Evolutionary conservation across 1,139 yeast species (phyloP).

Genomic region (Sugiyamaella castrensis): DNA sequence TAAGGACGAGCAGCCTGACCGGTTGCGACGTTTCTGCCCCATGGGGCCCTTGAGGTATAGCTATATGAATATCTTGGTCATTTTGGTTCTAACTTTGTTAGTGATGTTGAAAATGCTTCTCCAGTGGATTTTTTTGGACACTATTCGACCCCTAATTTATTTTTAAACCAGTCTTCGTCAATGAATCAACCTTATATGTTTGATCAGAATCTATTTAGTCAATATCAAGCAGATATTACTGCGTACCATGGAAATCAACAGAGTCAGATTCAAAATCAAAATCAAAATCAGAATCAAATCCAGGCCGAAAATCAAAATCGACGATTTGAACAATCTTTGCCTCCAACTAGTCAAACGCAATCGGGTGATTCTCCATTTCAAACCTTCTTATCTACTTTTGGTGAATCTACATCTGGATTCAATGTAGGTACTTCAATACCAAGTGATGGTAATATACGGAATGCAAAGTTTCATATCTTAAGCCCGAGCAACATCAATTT

Average conservation of each 20-base stretch:
- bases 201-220: conserved; percentile 5
- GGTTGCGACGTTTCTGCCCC: too few relatives aligned
- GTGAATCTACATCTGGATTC: conserved; percentile 7
- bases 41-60: too few relatives aligned
- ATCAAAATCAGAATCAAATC: neutral
- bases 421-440: conserved; percentile 2
- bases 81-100: conserved; percentile 3
- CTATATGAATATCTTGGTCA: too few relatives aligned
- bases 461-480: conserved; percentile 9
- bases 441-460: neutral
- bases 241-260: too few relatives aligned
- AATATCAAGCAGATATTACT: neutral
- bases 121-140: conserved; percentile 31
- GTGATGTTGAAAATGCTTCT: conserved; percentile 24
- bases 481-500: conserved; percentile 9
- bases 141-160: conserved; percentile 19
- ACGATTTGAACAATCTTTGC: too few relatives aligned
- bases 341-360: too few relatives aligned
- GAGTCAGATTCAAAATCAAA: too few relatives aligned
- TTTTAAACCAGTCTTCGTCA: neutral
- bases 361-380: conserved; percentile 15
- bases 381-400: conserved; percentile 14
- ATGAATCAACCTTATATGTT: neutral
- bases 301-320: neutral
- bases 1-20: too few relatives aligned